Evolutionary conservation across 139 green algal species (phyloP), one percentile per base, ranked within the genome.

Genomic region (Tetradesmus obliquus): DNA sequence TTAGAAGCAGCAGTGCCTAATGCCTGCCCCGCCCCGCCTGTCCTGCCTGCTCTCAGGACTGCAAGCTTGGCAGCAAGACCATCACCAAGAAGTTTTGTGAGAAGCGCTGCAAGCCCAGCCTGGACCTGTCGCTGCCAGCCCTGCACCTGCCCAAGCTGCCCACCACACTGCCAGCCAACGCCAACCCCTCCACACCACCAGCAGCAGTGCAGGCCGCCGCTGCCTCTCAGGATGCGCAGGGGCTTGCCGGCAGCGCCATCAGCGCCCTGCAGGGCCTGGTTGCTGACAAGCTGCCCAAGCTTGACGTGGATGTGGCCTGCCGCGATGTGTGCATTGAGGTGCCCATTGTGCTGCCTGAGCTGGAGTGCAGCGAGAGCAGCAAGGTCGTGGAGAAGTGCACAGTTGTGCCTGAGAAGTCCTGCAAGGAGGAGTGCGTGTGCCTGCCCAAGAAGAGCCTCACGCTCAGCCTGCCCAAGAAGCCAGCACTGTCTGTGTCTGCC

Each of bases 391-490:
- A 88, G 13, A 22, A 55, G 57, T 88, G 57, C 84, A 79, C 71
- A 10, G 12, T 72, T 10, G 82, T 87, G 24, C 82, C 55, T 24
- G 24, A 58, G 55, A 87, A 87, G 82, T 74, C 60, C 15, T 87
- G 82, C 82, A 58, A 87, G 55, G 2, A 87, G 82, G 82, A 87
- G 55, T 87, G 82, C 54, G 55, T 87, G 55, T 87, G 82, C 55
- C 19, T 87, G 54, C 55, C 82, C 32, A 55, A 74, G 55, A 71
- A 87, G 55, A 87, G 54, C 51, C 22, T 86, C 45, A 58, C 54
- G 1, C 55, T 87, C 20, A 87, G 32, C 55, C 19, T 71, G 54
- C 55, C 55, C 5, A 15, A 15, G 1, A 87, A 87, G 55, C 54
- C 82, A 74, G 66, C 66, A 66, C 53, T 86, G 22, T 74, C 66